A percentile compares a stretch with the other conserved stretches of the same genome.
Conservation (phyloP, 2,329 filamentous ascomycete species). For the Cordyceps fumosorosea region DNA sequence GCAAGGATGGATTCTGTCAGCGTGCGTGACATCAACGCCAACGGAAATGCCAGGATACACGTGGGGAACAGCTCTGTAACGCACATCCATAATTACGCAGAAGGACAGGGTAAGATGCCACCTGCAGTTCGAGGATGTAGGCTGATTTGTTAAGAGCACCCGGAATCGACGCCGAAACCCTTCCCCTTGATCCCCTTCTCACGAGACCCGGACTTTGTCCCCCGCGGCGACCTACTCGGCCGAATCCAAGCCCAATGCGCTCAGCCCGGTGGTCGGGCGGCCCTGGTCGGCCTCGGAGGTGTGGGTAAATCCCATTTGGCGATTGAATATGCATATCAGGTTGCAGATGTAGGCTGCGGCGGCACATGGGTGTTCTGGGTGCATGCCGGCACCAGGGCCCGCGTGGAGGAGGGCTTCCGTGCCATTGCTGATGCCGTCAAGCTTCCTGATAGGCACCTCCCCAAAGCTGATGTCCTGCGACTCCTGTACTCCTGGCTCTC, state of each 20-base stretch:
- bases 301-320: slow-evolving; percentile 18
- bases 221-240: slow-evolving; percentile 19
- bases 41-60: neutral
- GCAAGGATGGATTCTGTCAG: neutral
- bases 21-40: neutral
- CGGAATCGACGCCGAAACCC: neutral
- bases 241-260: slow-evolving; percentile 19
- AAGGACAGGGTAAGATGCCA: neutral
- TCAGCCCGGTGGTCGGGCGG: slow-evolving; percentile 18
- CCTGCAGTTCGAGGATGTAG: too few species aligned
- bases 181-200: slow-evolving; percentile 20
- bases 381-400: slow-evolving; percentile 23
- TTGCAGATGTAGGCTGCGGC: neutral
- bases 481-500: slow-evolving; percentile 27
- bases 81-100: neutral
- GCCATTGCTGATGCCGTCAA: slow-evolving; percentile 25
- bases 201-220: slow-evolving; percentile 25
- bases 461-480: slow-evolving; percentile 18
- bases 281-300: slow-evolving; percentile 30
- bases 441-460: slow-evolving; percentile 21
- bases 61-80: neutral
- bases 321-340: neutral
- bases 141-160: neutral
- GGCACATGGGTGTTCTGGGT: slow-evolving; percentile 28
- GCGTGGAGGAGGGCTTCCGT: slow-evolving; percentile 27